Evolutionary conservation across 306 rosid species (phyloP).

Genomic region (Prosopis cineraria): DNA sequence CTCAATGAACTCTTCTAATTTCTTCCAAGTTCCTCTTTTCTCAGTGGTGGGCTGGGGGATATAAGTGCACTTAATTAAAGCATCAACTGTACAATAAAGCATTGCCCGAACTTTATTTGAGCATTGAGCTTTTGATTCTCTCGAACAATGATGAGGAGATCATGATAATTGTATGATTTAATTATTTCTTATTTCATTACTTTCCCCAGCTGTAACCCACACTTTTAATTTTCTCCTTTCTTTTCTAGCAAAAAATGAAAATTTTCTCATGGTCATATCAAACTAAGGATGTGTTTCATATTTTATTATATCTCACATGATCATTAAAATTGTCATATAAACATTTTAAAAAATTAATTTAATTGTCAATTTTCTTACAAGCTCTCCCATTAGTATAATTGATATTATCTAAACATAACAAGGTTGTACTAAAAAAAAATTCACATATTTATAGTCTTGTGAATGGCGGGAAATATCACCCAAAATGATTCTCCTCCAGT

Average conservation of each 20-base stretch:
- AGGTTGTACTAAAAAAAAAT: neutral
- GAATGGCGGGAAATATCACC: neutral
- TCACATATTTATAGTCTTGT: neutral
- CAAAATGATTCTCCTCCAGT: too few relatives aligned
- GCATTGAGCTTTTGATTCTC: slow-evolving; percentile 55
- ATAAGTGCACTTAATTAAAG: slow-evolving; percentile 46
- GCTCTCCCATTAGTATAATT: neutral
- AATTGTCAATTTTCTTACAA: neutral
- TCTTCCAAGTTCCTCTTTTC: neutral
- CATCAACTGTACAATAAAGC: slow-evolving; percentile 52
- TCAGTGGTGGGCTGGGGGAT: slow-evolving; percentile 36
- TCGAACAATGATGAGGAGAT: slow-evolving; percentile 65
- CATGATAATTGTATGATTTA: slow-evolving; percentile 36
- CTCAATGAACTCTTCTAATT: slow-evolving; percentile 26
- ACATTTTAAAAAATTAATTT: neutral
- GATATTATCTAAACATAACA: neutral
- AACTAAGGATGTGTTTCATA: neutral
- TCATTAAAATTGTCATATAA: neutral
- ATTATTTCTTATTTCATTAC: slow-evolving; percentile 32
- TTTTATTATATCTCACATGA: neutral
- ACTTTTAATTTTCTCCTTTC: slow-evolving; percentile 16
- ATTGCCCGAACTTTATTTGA: slow-evolving; percentile 57
- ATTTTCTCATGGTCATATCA: neutral
- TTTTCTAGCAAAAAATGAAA: slow-evolving; percentile 13
- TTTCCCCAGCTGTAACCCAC: slow-evolving; percentile 53